Base-by-base conservation (phyloP, 2,329 filamentous ascomycete species). In the Penicillium sp. region DNA sequence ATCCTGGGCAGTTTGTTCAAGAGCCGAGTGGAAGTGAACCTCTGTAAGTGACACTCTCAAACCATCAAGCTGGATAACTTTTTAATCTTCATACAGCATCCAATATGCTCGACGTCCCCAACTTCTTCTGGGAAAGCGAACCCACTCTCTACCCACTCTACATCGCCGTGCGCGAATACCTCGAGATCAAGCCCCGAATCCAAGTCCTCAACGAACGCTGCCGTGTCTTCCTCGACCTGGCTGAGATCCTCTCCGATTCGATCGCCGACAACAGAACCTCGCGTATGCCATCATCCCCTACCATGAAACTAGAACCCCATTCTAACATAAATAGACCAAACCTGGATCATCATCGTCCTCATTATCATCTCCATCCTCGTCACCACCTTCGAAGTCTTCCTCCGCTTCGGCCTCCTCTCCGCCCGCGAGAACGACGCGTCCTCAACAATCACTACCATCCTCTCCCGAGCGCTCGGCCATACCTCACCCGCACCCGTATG, bases 131-230 rank as follows among this genome's bases (percentile, higher is more conserved):
- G 93, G 90, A 97, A 68, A 87, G 87, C 10, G 93, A 98, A 66
- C 93, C 93, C 17, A 96, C 88, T 0, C 78, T 98, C 0, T 88
- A 96, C 66, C 93, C 93, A 0, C 82, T 98, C 26, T 98, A 98
- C 73, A 84, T 82, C 52, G 93, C 90, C 52, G 88, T 97, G 44
- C 87, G 93, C 61, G 93, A 97, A 68, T 98, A 98, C 65, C 84
- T 98, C 53, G 93, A 98, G 65, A 97, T 98, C 68, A 91, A 95
- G 64, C 88, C 86, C 6, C 88, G 93, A 47, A 95, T 95, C 67
- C 88, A 94, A 69, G 90, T 97, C 22, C 84, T 98, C 57, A 98
- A 98, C 70, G 93, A 97, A 72, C 85, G 93, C 45, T 98, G 93
- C 68, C 84, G 87, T 37, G 93, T 98, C 44, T 98, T 98, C 72